Evolutionary conservation across 257 asterid genomes (phyloP).

Genomic region (Penstemon eatonii): DNA sequence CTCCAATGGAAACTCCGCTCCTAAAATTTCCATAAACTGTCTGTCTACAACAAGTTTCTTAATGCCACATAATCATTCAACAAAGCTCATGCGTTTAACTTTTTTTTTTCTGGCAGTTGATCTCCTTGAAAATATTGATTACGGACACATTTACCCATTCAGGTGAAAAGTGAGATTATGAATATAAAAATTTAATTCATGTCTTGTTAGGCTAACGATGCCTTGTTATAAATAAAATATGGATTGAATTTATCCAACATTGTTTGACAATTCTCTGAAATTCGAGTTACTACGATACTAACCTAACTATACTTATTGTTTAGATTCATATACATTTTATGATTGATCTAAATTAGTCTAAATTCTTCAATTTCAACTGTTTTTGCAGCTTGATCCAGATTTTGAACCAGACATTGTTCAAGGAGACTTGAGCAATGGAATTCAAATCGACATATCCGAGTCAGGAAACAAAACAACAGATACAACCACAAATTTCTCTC

Average conservation of each 20-base stretch:
- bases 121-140: no score
- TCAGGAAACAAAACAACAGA: constrained; percentile 33
- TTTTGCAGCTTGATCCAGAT: constrained; percentile 50
- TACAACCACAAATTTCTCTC: constrained; percentile 23
- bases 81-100: no score
- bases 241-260: neutral
- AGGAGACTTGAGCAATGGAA: constrained; percentile 41
- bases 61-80: no score
- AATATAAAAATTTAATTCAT: no score
- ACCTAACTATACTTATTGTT: neutral
- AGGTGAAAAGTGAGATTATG: no score
- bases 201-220: no score
- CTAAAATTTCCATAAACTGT: no score
- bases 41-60: no score
- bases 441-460: constrained; percentile 21
- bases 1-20: no score
- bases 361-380: constrained; percentile 3
- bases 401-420: constrained; percentile 40
- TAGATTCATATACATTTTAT: constrained; percentile 12
- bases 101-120: no score
- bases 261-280: neutral
- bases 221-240: neutral
- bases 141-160: no score
- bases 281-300: neutral
- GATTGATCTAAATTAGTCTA: neutral